Percentiles rank a stretch among this genome's conserved stretches.
phyloP scores from a whole-genome alignment of 2,329 filamentous ascomycete species.

The Grosmannia huntii region DNA sequence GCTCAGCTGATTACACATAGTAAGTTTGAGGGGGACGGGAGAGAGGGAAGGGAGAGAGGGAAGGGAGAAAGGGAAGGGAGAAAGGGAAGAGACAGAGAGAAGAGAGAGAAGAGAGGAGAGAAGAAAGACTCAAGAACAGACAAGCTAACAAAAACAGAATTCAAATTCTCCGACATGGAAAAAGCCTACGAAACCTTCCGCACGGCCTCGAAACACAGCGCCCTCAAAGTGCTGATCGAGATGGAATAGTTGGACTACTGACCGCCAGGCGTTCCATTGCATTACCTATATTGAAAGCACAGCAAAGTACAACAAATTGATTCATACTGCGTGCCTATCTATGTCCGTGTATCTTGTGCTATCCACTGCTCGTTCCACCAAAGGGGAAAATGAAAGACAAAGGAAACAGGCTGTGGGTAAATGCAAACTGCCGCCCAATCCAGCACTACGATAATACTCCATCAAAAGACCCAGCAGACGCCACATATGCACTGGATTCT shows the following conservation, averaged over 20 bases:
- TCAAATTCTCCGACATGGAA: constrained; percentile 28
- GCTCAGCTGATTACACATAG: constrained; percentile 31
- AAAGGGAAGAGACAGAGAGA: too few species aligned
- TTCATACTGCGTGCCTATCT: too few species aligned
- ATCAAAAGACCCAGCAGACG: background rate
- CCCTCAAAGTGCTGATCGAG: constrained; percentile 31
- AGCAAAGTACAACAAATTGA: background rate
- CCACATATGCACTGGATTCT: background rate
- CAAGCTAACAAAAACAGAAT: constrained; percentile 16
- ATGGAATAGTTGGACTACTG: constrained; percentile 10
- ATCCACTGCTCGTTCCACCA: background rate
- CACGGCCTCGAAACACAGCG: constrained; percentile 26
- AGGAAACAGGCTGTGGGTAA: background rate
- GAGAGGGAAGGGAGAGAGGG: background rate
- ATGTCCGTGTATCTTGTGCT: background rate
- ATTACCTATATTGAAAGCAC: too few species aligned
- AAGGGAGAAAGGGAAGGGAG: too few species aligned
- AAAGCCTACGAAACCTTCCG: constrained; percentile 31
- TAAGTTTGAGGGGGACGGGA: constrained; percentile 14
- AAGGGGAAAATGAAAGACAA: background rate
- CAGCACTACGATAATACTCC: background rate
- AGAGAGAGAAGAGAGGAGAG: background rate
- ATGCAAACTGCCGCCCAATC: background rate
- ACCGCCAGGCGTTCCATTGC: too few species aligned
- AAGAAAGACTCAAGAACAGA: background rate